Evolutionary conservation across 805 yeast genomes (phyloP).

Genomic region (Suhomyces vadensis): DNA sequence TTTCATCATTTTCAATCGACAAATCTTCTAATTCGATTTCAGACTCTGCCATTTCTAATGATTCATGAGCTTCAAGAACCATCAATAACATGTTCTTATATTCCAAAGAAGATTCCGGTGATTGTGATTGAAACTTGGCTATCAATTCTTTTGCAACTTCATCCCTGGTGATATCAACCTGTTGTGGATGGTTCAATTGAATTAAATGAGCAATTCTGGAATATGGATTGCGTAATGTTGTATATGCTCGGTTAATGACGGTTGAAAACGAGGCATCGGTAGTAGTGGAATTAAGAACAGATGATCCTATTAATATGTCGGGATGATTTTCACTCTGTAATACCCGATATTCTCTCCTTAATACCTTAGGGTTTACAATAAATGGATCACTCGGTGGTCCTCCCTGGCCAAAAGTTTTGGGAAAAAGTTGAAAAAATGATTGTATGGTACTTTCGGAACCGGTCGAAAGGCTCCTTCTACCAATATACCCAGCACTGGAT

Average conservation of each 20-base stretch:
- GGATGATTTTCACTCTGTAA: constrained; percentile 83
- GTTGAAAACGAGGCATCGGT: constrained; percentile 44
- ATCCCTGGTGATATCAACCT: constrained; percentile 59
- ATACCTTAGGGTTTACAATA: constrained; percentile 49
- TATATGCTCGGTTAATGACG: constrained; percentile 73
- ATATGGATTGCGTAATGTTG: constrained; percentile 69
- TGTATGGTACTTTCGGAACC: not conserved
- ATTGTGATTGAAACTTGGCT: constrained; percentile 37
- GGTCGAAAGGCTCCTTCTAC: not conserved
- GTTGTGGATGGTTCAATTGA: constrained; percentile 36
- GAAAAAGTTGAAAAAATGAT: constrained; percentile 65
- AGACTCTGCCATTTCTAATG: constrained; percentile 62
- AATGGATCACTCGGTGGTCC: constrained; percentile 66
- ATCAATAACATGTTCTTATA: constrained; percentile 66
- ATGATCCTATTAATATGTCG: constrained; percentile 50
- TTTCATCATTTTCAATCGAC: constrained; percentile 53
- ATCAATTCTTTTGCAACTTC: constrained; percentile 46
- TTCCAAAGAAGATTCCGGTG: constrained; percentile 32
- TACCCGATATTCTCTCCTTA: constrained; percentile 73
- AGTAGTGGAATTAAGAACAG: constrained; percentile 15
- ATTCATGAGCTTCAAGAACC: constrained; percentile 83
- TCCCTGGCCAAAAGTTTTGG: constrained; percentile 66
- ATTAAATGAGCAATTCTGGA: constrained; percentile 48
- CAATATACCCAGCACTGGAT: not conserved
- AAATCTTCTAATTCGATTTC: constrained; percentile 59